phyloP scores from a whole-genome alignment of 1,284 basidiomycete species.

The Singerocomus inundabilis region DNA sequence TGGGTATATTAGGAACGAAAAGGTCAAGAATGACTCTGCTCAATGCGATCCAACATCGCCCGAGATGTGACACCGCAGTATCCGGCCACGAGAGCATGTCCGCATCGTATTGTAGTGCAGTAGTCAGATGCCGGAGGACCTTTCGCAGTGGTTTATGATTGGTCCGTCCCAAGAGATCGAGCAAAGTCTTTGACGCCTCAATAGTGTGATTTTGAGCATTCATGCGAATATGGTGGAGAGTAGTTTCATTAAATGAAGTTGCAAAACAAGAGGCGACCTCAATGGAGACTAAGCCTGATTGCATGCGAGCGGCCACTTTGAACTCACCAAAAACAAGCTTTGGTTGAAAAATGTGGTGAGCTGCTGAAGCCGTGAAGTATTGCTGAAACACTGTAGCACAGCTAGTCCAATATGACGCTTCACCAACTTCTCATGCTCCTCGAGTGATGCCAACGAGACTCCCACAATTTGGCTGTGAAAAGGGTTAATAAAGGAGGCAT shows the following conservation, averaged over 20 bases:
- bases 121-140: slow-evolving; percentile 22
- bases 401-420: slow-evolving; percentile 36
- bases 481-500: not conserved
- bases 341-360: slow-evolving; percentile 41
- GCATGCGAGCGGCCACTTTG: not conserved
- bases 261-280: slow-evolving; percentile 46
- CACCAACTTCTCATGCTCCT: slow-evolving; percentile 37
- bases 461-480: slow-evolving; percentile 19
- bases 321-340: slow-evolving; percentile 40
- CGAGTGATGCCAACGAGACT: slow-evolving; percentile 31
- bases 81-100: slow-evolving; percentile 1
- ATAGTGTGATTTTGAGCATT: slow-evolving; percentile 1
- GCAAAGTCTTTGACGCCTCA: slow-evolving; percentile 15
- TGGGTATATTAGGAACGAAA: slow-evolving; percentile 83
- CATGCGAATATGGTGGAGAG: slow-evolving; percentile 20
- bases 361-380: slow-evolving; percentile 39
- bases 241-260: slow-evolving; percentile 37
- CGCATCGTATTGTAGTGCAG: slow-evolving; percentile 3
- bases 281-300: slow-evolving; percentile 5
- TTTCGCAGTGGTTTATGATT: slow-evolving; percentile 27
- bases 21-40: slow-evolving; percentile 62
- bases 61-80: slow-evolving; percentile 36
- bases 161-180: slow-evolving; percentile 19
- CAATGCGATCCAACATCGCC: slow-evolving; percentile 65
- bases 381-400: slow-evolving; percentile 38